phyloP scores from a whole-genome alignment of 768 basidiomycete species.

The Tricholoma hemisulphureum region DNA sequence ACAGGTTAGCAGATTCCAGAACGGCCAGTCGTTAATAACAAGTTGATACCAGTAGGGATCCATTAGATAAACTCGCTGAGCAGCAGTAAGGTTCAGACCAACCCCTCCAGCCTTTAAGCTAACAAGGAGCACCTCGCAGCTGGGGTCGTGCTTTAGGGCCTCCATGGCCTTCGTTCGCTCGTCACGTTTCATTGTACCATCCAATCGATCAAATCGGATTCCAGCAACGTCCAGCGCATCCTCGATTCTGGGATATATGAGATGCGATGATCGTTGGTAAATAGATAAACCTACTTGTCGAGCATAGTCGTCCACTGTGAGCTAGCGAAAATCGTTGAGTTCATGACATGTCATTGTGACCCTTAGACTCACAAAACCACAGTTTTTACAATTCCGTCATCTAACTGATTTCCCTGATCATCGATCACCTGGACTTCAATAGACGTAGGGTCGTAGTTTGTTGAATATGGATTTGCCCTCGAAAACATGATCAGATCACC shows the following conservation, averaged over 20 bases:
- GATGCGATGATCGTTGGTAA: not conserved
- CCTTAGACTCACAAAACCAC: slow-evolving; percentile 84
- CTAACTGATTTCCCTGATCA: slow-evolving; percentile 63
- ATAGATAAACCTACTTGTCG: slow-evolving; percentile 60
- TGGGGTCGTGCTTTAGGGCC: slow-evolving; percentile 83
- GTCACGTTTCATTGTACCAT: slow-evolving; percentile 98
- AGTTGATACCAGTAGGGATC: slow-evolving; percentile 84
- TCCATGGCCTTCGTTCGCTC: slow-evolving; percentile 93
- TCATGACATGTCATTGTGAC: slow-evolving; percentile 8
- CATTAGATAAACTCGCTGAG: slow-evolving; percentile 92
- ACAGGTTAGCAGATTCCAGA: slow-evolving; percentile 1
- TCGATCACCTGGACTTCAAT: slow-evolving; percentile 80
- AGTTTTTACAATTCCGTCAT: slow-evolving; percentile 78
- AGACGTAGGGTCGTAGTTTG: slow-evolving; percentile 77
- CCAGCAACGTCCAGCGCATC: slow-evolving; percentile 80
- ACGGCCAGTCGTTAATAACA: not conserved
- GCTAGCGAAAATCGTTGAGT: slow-evolving; percentile 39
- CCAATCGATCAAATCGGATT: slow-evolving; percentile 88
- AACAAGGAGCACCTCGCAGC: slow-evolving; percentile 91
- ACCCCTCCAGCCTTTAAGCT: slow-evolving; percentile 97
- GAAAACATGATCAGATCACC: slow-evolving; percentile 81
- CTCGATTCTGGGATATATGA: slow-evolving; percentile 59
- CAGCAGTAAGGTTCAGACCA: slow-evolving; percentile 92
- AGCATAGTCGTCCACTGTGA: slow-evolving; percentile 96
- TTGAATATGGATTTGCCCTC: slow-evolving; percentile 78